phyloP scores from a whole-genome alignment of 2,329 filamentous ascomycete genomes.

The Paecilomyces variotii region DNA sequence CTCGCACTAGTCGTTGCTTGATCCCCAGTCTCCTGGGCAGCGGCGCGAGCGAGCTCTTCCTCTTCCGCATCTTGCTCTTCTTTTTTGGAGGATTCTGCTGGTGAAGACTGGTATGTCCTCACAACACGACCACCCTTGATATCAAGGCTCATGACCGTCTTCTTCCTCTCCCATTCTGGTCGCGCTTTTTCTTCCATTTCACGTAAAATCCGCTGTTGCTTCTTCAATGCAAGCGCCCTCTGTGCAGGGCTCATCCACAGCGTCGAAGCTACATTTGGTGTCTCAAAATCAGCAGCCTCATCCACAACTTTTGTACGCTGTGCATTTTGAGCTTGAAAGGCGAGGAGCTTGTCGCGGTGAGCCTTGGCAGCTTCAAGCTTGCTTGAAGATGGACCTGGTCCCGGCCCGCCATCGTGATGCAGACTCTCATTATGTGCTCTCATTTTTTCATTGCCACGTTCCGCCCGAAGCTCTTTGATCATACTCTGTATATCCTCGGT shows the following conservation, averaged over 20 bases:
- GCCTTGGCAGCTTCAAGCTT: conserved; percentile 63
- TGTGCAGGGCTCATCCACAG: conserved; percentile 83
- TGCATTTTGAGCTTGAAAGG: conserved; percentile 80
- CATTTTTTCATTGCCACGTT: conserved; percentile 82
- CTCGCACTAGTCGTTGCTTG: conserved; percentile 9
- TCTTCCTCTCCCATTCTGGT: conserved; percentile 83
- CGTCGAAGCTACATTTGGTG: conserved; percentile 52
- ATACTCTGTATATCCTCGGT: conserved; percentile 72
- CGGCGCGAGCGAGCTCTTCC: conserved; percentile 7
- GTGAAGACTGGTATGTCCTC: conserved; percentile 36
- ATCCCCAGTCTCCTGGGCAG: conserved; percentile 9
- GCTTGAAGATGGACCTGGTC: conserved; percentile 30
- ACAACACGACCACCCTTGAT: conserved; percentile 70
- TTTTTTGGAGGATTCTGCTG: conserved; percentile 15
- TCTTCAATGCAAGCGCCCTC: conserved; percentile 71
- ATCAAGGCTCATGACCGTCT: conserved; percentile 77
- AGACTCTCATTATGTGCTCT: conserved; percentile 59
- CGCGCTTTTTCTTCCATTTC: conserved; percentile 80
- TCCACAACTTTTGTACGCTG: conserved; percentile 76
- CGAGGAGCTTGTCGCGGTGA: conserved; percentile 72
- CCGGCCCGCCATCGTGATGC: conserved; percentile 29
- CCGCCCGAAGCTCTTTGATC: conserved; percentile 72
- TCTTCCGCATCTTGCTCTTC: conserved; percentile 10
- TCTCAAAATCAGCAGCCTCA: conserved; percentile 69
- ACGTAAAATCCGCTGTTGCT: conserved; percentile 72